These are phyloP conservation scores for Thymus mandschuricus DNA, from an alignment of 257 asterid species.

Conservation along the genomic window DNA sequence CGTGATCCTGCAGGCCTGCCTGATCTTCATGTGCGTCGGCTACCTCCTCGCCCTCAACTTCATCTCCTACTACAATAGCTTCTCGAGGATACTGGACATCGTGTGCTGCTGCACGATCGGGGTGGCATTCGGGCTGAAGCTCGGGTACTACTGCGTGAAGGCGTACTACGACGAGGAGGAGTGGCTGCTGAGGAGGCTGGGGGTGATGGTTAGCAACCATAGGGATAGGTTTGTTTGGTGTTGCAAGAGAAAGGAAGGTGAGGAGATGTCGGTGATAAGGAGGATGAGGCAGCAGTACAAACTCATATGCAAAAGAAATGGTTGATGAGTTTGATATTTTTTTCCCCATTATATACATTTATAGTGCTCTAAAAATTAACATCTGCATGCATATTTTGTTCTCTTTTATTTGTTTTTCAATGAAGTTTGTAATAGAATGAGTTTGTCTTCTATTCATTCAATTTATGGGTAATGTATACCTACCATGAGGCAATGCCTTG, in stretches of 20 bases:
- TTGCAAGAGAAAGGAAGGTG: background rate
- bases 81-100: background rate
- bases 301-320: background rate
- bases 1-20: slow-evolving; percentile 5
- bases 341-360: too few relatives aligned
- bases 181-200: slow-evolving; percentile 7
- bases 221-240: background rate
- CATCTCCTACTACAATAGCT: slow-evolving; percentile 9
- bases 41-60: slow-evolving; percentile 17
- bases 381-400: too few relatives aligned
- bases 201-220: background rate
- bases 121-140: background rate
- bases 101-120: slow-evolving; percentile 9
- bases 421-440: too few relatives aligned
- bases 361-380: too few relatives aligned
- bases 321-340: too few relatives aligned
- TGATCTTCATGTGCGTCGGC: slow-evolving; percentile 22
- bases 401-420: too few relatives aligned
- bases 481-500: too few relatives aligned
- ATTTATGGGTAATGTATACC: too few relatives aligned
- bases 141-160: slow-evolving; percentile 16
- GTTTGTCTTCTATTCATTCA: too few relatives aligned
- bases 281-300: slow-evolving; percentile 20
- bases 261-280: background rate
- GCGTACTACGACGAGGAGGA: background rate